Conservation (phyloP, 306 rosid genomes). For the Clitoria ternatea region DNA sequence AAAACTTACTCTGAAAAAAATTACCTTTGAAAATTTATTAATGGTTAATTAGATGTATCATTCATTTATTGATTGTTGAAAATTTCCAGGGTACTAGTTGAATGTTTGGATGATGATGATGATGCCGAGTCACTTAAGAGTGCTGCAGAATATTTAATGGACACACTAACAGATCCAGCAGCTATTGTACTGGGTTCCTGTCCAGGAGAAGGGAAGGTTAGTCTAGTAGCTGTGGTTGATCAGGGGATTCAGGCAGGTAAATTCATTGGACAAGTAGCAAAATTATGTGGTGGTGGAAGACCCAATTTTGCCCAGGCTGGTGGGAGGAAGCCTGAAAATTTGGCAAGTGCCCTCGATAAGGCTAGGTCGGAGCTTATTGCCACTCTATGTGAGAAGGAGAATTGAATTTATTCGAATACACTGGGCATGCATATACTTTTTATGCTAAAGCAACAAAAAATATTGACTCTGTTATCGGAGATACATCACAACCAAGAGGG, state of each 20-base stretch:
- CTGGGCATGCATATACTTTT: conserved; percentile 3
- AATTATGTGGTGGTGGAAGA: conserved; percentile 92
- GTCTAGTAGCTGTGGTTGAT: conserved; percentile 85
- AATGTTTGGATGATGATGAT: conserved; percentile 70
- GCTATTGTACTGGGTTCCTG: conserved; percentile 85
- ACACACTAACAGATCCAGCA: conserved; percentile 73
- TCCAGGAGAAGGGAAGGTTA: conserved; percentile 87
- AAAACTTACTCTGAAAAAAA: neutral
- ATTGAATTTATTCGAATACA: conserved; percentile 28
- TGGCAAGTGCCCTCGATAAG: conserved; percentile 62
- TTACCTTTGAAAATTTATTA: neutral
- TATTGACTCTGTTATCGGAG: conserved; percentile 16
- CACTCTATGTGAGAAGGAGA: conserved; percentile 52
- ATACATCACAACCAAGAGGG: neutral
- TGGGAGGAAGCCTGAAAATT: conserved; percentile 85
- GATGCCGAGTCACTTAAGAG: conserved; percentile 85
- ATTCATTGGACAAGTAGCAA: conserved; percentile 85
- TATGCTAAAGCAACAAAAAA: neutral
- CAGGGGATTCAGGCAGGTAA: conserved; percentile 87
- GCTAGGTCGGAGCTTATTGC: conserved; percentile 67
- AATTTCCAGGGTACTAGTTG: conserved; percentile 69
- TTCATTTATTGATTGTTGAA: conserved; percentile 9
- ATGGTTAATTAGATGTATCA: neutral
- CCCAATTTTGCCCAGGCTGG: conserved; percentile 97
- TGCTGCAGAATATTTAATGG: conserved; percentile 79